Base-by-base conservation (phyloP, 257 asterid species). In the Forsythia suspensa region DNA sequence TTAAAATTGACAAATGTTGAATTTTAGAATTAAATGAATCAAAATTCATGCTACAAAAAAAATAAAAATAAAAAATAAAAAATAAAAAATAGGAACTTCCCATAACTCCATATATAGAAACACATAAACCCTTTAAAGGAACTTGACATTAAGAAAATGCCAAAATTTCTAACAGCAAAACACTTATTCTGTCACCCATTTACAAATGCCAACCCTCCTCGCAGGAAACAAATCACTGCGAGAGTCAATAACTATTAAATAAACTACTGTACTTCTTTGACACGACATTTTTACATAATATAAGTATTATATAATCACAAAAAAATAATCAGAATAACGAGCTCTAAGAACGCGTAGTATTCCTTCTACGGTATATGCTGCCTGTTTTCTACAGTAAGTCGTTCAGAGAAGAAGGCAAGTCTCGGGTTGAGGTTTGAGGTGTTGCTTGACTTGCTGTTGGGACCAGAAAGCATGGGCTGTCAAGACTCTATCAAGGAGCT, bases 391-490 rank as follows among this genome's bases (percentile, higher is more conserved):
- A 29, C 34, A 29, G 34, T 29, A 1, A 29, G 34, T 29, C 34
- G 34, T 29, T 29, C 34, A 29, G 34, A 93, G 92, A 65, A 92
- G 90, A 71, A 86, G 90, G 90, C 88, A 85, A 44, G 96, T 77
- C 43, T 89, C 90, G 0, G 92, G 85, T 42, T 88, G 94, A 71
- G 94, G 86, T 85, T 91, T 93, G 78, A 90, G 86, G 83, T 90
- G 98, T 63, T 94, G 97, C 76, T 89, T 94, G 40, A 92, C 90
- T 80, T 91, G 96, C 83, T 94, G 99, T 84, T 90, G 99, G 1
- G 98, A 88, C 98, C 99, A 96, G 89, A 89, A 91, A 48, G 99
- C 95, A 66, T 96, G 98, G 1, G 99, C 98, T 9, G 93, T 82
- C 80, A 96, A 77, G 34, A 96, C 99, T 70, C 99, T 80, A 74